phyloP scores from a whole-genome alignment of 305 asterid species.

The Stenogyne calaminthoides region DNA sequence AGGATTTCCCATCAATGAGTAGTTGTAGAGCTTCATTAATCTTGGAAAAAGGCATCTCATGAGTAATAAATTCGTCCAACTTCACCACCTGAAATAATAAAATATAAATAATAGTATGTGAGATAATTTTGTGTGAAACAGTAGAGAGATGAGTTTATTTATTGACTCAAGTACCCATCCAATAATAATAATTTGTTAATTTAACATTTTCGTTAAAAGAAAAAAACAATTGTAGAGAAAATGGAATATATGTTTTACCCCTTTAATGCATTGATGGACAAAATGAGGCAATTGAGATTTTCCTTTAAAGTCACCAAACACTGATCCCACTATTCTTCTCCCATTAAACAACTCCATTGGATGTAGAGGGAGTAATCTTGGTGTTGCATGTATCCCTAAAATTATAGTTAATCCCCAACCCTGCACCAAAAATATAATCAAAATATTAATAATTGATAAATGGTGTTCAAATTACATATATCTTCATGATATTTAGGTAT shows the following conservation, averaged over 20 bases:
- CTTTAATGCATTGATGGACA: slow-evolving; percentile 64
- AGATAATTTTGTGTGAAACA: background rate
- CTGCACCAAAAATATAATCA: slow-evolving; percentile 33
- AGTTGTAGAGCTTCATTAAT: slow-evolving; percentile 74
- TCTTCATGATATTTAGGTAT: background rate
- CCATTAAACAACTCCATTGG: slow-evolving; percentile 95
- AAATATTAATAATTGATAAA: background rate
- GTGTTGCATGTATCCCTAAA: slow-evolving; percentile 71
- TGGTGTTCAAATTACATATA: background rate
- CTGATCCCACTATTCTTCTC: slow-evolving; percentile 72
- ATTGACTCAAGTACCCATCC: too few relatives aligned
- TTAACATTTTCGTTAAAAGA: too few relatives aligned
- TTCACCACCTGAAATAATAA: slow-evolving; percentile 56
- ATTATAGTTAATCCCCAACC: slow-evolving; percentile 90
- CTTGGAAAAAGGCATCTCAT: slow-evolving; percentile 64
- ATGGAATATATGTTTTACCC: slow-evolving; percentile 41
- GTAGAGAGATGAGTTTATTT: too few relatives aligned
- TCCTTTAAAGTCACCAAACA: slow-evolving; percentile 89
- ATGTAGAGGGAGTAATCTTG: slow-evolving; percentile 75
- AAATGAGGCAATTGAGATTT: slow-evolving; percentile 79
- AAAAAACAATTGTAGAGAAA: background rate
- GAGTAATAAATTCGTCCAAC: slow-evolving; percentile 85
- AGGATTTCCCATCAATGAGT: slow-evolving; percentile 71
- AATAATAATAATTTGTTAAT: too few relatives aligned
- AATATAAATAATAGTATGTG: background rate